Conservation (phyloP, 1,139 yeast genomes). For the Candida smagusa region DNA sequence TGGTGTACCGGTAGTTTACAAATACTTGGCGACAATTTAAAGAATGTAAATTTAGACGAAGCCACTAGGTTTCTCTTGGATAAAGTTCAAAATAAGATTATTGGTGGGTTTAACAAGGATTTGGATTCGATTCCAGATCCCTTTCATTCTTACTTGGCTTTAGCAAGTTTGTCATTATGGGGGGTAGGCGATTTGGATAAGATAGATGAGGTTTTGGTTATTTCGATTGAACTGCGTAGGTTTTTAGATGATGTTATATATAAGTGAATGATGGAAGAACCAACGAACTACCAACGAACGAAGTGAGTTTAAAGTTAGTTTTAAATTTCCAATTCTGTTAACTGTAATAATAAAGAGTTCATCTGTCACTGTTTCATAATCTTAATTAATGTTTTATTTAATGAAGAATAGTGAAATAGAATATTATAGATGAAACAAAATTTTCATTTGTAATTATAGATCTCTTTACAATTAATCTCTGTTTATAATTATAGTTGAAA, state of each 20-base stretch:
- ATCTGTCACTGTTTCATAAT: too few species aligned
- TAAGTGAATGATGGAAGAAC: neutral
- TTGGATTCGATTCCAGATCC: constrained; percentile 66
- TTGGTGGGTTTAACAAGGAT: constrained; percentile 85
- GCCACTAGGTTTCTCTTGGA: constrained; percentile 49
- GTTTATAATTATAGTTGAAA: too few species aligned
- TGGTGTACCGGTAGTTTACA: constrained; percentile 73
- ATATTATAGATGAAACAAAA: too few species aligned
- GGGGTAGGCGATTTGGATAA: constrained; percentile 12
- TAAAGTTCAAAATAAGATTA: constrained; percentile 55
- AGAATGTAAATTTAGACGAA: constrained; percentile 34
- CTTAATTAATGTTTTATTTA: too few species aligned
- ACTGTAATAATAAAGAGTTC: too few species aligned
- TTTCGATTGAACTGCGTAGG: constrained; percentile 19
- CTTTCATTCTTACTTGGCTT: constrained; percentile 59
- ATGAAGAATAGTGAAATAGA: too few species aligned
- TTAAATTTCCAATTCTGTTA: too few species aligned
- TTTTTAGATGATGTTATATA: constrained; percentile 11
- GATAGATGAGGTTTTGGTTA: constrained; percentile 27
- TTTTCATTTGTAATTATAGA: too few species aligned
- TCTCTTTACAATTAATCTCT: too few species aligned
- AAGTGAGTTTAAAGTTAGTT: too few species aligned
- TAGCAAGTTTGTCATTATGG: constrained; percentile 54
- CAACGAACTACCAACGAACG: too few species aligned
- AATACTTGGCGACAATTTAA: constrained; percentile 29